Conservation (phyloP, 1,284 basidiomycete species). For the Fomitopsis pinicola region DNA sequence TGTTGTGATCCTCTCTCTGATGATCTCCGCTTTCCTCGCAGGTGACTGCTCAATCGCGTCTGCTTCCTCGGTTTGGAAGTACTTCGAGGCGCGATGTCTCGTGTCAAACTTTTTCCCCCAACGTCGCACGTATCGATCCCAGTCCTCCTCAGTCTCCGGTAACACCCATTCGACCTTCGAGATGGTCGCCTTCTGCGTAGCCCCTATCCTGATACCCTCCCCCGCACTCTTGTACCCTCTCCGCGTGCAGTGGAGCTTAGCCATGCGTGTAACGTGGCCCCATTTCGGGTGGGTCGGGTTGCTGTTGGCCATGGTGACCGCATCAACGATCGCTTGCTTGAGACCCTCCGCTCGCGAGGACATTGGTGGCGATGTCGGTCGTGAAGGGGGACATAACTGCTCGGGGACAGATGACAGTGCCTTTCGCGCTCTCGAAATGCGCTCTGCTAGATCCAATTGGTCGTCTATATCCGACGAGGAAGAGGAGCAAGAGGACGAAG, state of each 20-base stretch:
- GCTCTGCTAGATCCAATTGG: conserved; percentile 8
- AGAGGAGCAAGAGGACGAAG: conserved; percentile 3
- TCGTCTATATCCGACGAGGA: not conserved
- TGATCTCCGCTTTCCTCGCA: conserved; percentile 15
- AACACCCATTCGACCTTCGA: conserved; percentile 19
- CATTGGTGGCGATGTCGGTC: conserved; percentile 14
- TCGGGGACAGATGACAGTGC: conserved; percentile 13
- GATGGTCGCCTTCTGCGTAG: conserved; percentile 11
- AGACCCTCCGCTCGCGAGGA: conserved; percentile 10
- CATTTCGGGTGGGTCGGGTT: conserved; percentile 26
- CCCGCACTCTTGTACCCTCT: conserved; percentile 19
- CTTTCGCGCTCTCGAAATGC: conserved; percentile 9
- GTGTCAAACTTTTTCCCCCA: conserved; percentile 18
- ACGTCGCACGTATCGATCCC: conserved; percentile 21
- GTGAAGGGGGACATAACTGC: conserved; percentile 17
- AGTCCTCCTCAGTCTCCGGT: conserved; percentile 24
- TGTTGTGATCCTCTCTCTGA: conserved; percentile 22
- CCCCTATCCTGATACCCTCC: conserved; percentile 20
- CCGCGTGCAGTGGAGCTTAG: conserved; percentile 21
- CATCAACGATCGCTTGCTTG: conserved; percentile 12
- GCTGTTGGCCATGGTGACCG: conserved; percentile 14
- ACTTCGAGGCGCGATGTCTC: conserved; percentile 20
- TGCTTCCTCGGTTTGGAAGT: conserved; percentile 6
- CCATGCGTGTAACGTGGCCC: conserved; percentile 21
- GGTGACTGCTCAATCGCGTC: not conserved